phyloP scores from a whole-genome alignment of 208 protist species.

The Acanthamoeba divionensis region DNA sequence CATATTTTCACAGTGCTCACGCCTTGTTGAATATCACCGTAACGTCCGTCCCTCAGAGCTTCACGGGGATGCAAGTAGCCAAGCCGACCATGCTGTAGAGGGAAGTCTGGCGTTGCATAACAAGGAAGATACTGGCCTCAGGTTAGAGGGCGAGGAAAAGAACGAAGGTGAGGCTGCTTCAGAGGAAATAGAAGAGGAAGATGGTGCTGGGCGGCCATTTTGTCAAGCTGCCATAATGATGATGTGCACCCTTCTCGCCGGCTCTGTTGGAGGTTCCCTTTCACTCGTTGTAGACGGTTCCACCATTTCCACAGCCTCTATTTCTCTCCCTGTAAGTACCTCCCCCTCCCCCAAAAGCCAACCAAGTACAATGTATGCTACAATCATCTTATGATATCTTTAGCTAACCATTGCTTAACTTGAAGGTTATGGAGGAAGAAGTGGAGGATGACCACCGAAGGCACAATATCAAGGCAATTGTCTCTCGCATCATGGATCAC shows the following conservation, averaged over 20 bases:
- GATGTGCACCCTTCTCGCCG: conserved; percentile 32
- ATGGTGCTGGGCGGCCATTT: conserved; percentile 6
- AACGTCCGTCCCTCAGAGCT: too few relatives aligned
- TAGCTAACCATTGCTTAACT: background rate
- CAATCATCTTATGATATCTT: background rate
- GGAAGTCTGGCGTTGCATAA: too few relatives aligned
- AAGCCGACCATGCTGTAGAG: too few relatives aligned
- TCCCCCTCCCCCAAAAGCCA: background rate
- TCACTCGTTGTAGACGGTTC: conserved; percentile 8
- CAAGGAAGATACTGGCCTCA: too few relatives aligned
- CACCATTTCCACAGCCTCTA: conserved; percentile 8
- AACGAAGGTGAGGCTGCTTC: too few relatives aligned
- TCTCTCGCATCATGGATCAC: too few relatives aligned
- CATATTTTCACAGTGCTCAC: conserved; percentile 32
- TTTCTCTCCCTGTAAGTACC: too few relatives aligned
- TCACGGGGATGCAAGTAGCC: too few relatives aligned
- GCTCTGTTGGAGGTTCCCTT: conserved; percentile 20
- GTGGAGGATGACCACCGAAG: background rate
- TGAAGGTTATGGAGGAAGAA: background rate
- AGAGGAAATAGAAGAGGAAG: too few relatives aligned
- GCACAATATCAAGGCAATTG: too few relatives aligned
- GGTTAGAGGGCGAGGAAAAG: too few relatives aligned
- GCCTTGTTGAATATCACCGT: conserved; percentile 31
- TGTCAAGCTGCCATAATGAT: conserved; percentile 29
- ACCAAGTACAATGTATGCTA: background rate